Base-by-base conservation (phyloP, 179 eudicot species). In the Pouteria campechiana region DNA sequence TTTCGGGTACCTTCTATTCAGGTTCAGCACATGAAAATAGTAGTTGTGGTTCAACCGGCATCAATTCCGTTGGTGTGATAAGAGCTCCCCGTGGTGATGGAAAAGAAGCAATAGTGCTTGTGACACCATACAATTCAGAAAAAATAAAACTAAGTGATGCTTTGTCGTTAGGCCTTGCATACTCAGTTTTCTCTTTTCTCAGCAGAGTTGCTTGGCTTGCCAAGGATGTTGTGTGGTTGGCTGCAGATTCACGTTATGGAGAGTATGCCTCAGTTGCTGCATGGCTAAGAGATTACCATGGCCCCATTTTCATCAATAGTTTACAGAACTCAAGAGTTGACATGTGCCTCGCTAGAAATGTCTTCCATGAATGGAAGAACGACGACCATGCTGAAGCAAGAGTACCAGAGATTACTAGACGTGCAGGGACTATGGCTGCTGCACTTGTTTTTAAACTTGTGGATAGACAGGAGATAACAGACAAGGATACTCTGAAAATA, bases 71-170 rank as follows among this genome's bases (percentile, higher is more conserved):
- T 50, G 98, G 96, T 43, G 76, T 90, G 49, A 56, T 82, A 36
- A 79, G 98, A 69, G 98, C 98, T 57, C 88, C 96, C 27, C 90
- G 93, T 50, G 94, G 98, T 15, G 98, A 90, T 61, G 98, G 98
- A 40, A 90, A 90, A 63, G 98, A 90, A 69, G 70, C 98, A 50
- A 86, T 90, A 40, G 83, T 90, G 34, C 38, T 90, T 57, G 94
- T 86, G 41, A 86, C 98, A 38, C 92, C 98, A 68, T 90, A 76
- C 58, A 79, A 87, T 66, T 61, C 98, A 49, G 37, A 40, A 38
- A 67, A 61, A 35, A 61, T 63, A 32, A 69, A 68, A 36, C 27
- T 22, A 44, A 64, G 73, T 27, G 98, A 86, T 58, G 90, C 81
- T 51, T 45, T 82, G 50, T 79, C 94, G 15, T 61, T 90, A 45